phyloP scores from a whole-genome alignment of 2,329 filamentous ascomycete genomes.

The Aplosporella prunicola region DNA sequence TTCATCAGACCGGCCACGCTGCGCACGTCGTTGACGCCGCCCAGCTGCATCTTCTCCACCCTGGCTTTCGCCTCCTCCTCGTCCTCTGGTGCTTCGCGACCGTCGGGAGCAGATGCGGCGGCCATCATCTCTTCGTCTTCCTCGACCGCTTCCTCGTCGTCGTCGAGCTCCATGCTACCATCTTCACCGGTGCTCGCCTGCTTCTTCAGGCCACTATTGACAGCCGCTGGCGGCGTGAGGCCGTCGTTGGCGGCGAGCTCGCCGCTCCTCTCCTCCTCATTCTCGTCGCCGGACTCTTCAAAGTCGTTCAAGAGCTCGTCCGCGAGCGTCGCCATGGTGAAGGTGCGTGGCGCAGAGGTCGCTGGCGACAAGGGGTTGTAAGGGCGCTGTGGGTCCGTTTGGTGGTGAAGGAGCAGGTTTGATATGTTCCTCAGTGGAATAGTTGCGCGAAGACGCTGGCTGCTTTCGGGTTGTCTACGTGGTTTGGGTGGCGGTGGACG shows the following conservation, averaged over 20 bases:
- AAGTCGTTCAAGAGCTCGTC: slow-evolving; percentile 91
- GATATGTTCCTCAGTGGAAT: too few relatives aligned
- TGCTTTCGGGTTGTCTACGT: too few relatives aligned
- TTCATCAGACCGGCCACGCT: slow-evolving; percentile 74
- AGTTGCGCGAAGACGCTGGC: too few relatives aligned
- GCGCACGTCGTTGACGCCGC: slow-evolving; percentile 56
- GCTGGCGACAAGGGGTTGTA: too few relatives aligned
- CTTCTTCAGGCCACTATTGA: too few relatives aligned
- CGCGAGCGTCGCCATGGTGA: slow-evolving; percentile 73
- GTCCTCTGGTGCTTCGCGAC: slow-evolving; percentile 47
- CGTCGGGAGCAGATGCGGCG: slow-evolving; percentile 28
- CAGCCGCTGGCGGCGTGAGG: slow-evolving; percentile 15
- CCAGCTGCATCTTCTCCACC: slow-evolving; percentile 73
- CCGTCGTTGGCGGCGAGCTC: slow-evolving; percentile 26
- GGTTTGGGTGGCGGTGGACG: too few relatives aligned
- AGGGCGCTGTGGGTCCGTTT: too few relatives aligned
- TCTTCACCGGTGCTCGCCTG: slow-evolving; percentile 18
- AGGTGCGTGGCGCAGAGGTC: too few relatives aligned
- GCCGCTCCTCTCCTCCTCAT: slow-evolving; percentile 49
- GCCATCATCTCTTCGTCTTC: slow-evolving; percentile 51
- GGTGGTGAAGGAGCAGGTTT: too few relatives aligned
- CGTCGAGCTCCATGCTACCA: slow-evolving; percentile 48
- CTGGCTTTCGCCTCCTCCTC: slow-evolving; percentile 65
- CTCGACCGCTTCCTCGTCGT: slow-evolving; percentile 49
- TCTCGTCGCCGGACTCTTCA: slow-evolving; percentile 74